phyloP scores from a whole-genome alignment of 1,139 yeast species.

The Scheffersomyces illinoinensis region DNA sequence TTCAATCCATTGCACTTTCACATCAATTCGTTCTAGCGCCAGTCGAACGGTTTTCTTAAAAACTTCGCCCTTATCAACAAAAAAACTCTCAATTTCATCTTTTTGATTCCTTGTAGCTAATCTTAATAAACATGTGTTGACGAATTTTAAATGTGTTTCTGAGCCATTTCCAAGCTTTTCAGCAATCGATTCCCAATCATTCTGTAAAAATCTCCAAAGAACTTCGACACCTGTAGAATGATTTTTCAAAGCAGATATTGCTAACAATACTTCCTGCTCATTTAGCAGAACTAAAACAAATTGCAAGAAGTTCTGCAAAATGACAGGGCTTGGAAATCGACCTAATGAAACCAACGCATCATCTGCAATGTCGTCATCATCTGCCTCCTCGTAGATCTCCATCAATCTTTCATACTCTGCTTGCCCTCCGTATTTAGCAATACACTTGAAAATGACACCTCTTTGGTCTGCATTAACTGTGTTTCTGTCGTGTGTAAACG shows the following conservation, averaged over 20 bases:
- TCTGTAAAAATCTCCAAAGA: constrained; percentile 15
- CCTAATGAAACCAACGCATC: constrained; percentile 18
- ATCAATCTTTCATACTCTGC: constrained; percentile 13
- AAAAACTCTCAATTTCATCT: constrained; percentile 12
- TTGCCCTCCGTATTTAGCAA: constrained; percentile 13
- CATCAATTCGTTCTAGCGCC: background rate
- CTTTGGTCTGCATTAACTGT: constrained; percentile 16
- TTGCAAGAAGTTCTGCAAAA: constrained; percentile 13
- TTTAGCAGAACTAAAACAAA: constrained; percentile 7
- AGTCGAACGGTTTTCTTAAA: background rate
- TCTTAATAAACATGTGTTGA: constrained; percentile 6
- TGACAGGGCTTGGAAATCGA: constrained; percentile 9
- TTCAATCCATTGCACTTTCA: background rate
- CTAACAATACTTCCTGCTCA: constrained; percentile 16
- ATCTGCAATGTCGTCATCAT: constrained; percentile 14
- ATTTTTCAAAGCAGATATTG: constrained; percentile 15
- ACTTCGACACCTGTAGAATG: constrained; percentile 13
- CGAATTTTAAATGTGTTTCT: constrained; percentile 4
- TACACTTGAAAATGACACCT: constrained; percentile 11
- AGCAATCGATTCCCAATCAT: constrained; percentile 15
- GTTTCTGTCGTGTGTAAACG: constrained; percentile 13
- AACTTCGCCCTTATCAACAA: constrained; percentile 5
- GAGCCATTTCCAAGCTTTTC: constrained; percentile 11
- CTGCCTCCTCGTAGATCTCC: constrained; percentile 14
- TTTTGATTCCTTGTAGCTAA: constrained; percentile 15